Conservation (phyloP, 2,329 filamentous ascomycete species). For the Microcyclospora tardicrescens region DNA sequence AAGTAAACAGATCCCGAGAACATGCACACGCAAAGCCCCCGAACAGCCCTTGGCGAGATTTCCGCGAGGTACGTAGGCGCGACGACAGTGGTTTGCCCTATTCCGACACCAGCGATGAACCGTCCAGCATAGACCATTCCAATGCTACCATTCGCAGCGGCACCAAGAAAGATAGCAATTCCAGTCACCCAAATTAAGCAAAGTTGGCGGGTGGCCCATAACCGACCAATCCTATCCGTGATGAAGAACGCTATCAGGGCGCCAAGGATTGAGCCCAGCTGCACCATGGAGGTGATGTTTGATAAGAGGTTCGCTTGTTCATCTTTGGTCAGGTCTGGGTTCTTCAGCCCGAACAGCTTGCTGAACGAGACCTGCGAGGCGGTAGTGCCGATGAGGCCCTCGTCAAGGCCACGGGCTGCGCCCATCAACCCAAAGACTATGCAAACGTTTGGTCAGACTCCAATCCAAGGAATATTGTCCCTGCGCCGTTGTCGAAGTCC, state of each 20-base stretch:
- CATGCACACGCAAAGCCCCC: conserved; percentile 57
- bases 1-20: conserved; percentile 59
- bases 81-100: conserved; percentile 42
- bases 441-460: neutral
- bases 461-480: neutral
- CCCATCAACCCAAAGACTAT: conserved; percentile 45
- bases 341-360: conserved; percentile 42
- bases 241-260: conserved; percentile 43
- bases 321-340: conserved; percentile 36
- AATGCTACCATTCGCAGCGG: conserved; percentile 23
- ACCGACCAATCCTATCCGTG: conserved; percentile 20
- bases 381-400: conserved; percentile 52
- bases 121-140: conserved; percentile 26
- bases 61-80: conserved; percentile 50
- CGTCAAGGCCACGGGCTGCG: conserved; percentile 65
- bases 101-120: conserved; percentile 30
- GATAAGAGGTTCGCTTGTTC: conserved; percentile 47
- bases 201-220: conserved; percentile 19
- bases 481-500: neutral
- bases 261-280: conserved; percentile 62
- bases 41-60: conserved; percentile 17
- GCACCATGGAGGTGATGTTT: conserved; percentile 75
- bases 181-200: conserved; percentile 18
- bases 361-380: conserved; percentile 54
- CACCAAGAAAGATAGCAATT: conserved; percentile 32